These are phyloP conservation scores for Aspergillus ochraceoroseus DNA, from an alignment of 2,329 filamentous ascomycete species.

Conservation along the genomic window DNA sequence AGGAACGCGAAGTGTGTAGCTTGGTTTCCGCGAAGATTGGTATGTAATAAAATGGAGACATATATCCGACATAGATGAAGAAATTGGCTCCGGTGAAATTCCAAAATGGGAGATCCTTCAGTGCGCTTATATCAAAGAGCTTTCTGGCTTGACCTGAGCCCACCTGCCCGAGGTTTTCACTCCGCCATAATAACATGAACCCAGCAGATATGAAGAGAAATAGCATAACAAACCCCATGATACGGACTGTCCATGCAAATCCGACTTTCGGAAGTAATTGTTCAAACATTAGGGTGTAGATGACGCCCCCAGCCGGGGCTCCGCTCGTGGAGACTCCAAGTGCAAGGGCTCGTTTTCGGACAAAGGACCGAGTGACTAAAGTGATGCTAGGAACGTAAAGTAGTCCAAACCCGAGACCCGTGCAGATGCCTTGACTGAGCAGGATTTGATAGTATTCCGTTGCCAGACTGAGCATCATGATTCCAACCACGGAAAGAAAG, in stretches of 20 bases:
- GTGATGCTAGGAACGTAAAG: constrained; percentile 45
- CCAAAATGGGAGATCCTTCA: constrained; percentile 46
- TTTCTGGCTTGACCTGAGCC: constrained; percentile 16
- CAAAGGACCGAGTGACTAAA: constrained; percentile 49
- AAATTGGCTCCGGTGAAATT: constrained; percentile 34
- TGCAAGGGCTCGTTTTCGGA: constrained; percentile 49
- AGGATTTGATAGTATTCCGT: constrained; percentile 53
- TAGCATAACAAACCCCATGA: constrained; percentile 57
- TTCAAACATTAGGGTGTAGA: constrained; percentile 59
- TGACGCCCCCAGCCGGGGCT: constrained; percentile 54
- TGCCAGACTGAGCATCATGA: constrained; percentile 31
- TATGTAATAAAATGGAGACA: constrained; percentile 46
- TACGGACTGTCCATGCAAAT: constrained; percentile 56
- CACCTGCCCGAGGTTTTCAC: not conserved
- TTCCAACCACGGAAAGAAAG: constrained; percentile 35
- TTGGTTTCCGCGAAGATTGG: constrained; percentile 32
- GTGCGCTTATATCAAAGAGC: constrained; percentile 44
- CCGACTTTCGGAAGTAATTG: constrained; percentile 51
- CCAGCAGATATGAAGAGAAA: constrained; percentile 24
- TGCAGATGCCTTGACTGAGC: constrained; percentile 53
- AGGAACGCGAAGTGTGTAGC: constrained; percentile 31
- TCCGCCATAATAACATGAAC: not conserved
- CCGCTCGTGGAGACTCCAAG: constrained; percentile 53
- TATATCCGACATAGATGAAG: constrained; percentile 43
- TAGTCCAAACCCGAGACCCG: constrained; percentile 48